Conservation (phyloP, 192 early-diverging fungal genomes). For the Podila epigama region DNA sequence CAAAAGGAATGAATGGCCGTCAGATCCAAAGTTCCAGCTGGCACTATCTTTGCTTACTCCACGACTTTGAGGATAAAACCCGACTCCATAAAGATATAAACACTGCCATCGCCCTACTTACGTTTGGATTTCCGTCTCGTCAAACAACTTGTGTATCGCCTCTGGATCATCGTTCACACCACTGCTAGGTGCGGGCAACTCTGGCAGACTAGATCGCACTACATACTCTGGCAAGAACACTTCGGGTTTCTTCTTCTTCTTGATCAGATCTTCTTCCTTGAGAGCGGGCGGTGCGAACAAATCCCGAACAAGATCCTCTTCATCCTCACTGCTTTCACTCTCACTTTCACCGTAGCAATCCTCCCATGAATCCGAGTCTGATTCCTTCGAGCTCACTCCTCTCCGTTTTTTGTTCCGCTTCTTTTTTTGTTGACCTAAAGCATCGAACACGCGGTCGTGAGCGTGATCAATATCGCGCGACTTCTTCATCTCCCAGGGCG, state of each 20-base stretch:
- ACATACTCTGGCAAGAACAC: conserved; percentile 64
- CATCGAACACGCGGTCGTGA: conserved; percentile 45
- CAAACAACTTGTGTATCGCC: conserved; percentile 25
- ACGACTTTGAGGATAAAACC: no score
- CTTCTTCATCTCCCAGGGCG: conserved; percentile 65
- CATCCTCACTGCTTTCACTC: conserved; percentile 30
- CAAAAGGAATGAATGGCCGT: background rate
- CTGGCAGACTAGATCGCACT: conserved; percentile 51
- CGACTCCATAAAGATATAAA: background rate
- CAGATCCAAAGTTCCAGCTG: background rate
- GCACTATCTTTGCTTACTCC: no score
- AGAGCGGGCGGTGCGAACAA: conserved; percentile 38
- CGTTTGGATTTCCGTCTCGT: conserved; percentile 33
- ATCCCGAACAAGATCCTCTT: conserved; percentile 44
- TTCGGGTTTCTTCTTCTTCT: conserved; percentile 24
- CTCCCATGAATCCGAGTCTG: conserved; percentile 35
- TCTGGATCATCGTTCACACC: conserved; percentile 22
- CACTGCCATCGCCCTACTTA: conserved; percentile 22
- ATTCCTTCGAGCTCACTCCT: background rate
- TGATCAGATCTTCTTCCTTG: conserved; percentile 36
- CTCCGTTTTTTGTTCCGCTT: conserved; percentile 17
- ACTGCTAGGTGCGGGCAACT: conserved; percentile 31
- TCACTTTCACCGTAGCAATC: conserved; percentile 44
- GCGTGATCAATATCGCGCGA: conserved; percentile 55
- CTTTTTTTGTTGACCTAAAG: conserved; percentile 8